These are phyloP conservation scores for Euphorbia celastroides DNA, from an alignment of 441 rosid species.

Conservation along the genomic window DNA sequence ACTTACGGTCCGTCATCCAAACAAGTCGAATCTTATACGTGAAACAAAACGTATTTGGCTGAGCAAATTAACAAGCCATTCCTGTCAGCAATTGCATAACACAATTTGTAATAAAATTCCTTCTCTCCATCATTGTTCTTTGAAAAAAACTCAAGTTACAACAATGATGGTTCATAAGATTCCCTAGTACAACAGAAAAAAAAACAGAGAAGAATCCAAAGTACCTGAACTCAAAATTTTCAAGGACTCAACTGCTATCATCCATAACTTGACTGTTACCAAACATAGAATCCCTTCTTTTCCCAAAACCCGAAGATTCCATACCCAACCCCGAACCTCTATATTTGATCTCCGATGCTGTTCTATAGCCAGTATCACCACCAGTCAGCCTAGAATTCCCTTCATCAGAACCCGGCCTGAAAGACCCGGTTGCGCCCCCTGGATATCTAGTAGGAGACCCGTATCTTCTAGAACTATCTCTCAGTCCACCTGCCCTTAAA, in stretches of 20 bases:
- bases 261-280: conserved; percentile 53
- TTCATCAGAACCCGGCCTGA: conserved; percentile 49
- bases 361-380: conserved; percentile 61
- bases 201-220: neutral
- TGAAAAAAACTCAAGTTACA: conserved; percentile 20
- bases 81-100: neutral
- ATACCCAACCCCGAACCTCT: conserved; percentile 58
- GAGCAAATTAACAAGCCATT: neutral
- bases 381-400: conserved; percentile 47
- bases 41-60: neutral
- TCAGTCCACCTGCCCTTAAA: conserved; percentile 42
- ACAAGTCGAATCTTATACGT: neutral
- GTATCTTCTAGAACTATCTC: conserved; percentile 51
- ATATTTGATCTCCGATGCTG: conserved; percentile 51
- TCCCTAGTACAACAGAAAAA: conserved; percentile 14
- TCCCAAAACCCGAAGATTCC: conserved; percentile 64
- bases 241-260: conserved; percentile 14
- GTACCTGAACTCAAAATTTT: neutral
- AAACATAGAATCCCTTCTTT: conserved; percentile 59
- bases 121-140: neutral
- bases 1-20: neutral
- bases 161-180: conserved; percentile 17
- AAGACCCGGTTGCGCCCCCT: conserved; percentile 48
- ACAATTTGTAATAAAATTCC: neutral
- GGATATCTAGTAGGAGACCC: conserved; percentile 63